Percentiles rank a stretch among this genome's conserved stretches.
These are phyloP conservation scores for Cajanus cajan DNA, from an alignment of 306 rosid species.

Conservation along the genomic window DNA sequence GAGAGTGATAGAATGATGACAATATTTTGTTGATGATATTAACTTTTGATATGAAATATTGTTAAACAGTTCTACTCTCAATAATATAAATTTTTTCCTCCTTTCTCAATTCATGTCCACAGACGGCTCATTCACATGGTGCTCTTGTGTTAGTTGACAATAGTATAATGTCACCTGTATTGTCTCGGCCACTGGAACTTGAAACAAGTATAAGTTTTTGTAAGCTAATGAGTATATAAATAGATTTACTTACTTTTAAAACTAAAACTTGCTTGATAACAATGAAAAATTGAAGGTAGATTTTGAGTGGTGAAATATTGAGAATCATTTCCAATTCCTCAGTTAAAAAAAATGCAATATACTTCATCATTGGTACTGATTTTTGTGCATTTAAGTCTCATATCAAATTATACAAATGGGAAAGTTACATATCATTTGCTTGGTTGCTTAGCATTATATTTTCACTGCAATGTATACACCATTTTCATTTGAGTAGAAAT, in stretches of 20 bases:
- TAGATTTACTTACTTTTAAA: background rate
- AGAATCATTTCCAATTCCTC: background rate
- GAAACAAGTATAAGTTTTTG: slow-evolving; percentile 76
- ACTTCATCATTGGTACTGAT: background rate
- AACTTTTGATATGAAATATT: background rate
- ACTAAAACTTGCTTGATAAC: background rate
- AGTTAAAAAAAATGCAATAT: background rate
- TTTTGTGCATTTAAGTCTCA: background rate
- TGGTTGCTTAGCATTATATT: background rate
- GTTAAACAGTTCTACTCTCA: background rate
- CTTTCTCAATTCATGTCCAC: slow-evolving; percentile 26
- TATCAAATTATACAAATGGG: background rate
- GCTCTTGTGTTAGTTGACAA: no score
- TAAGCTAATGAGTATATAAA: background rate
- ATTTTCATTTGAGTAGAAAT: no score
- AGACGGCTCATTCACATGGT: slow-evolving; percentile 70
- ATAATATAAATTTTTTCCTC: background rate
- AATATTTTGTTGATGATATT: no score
- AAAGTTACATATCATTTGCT: background rate
- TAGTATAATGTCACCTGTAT: no score
- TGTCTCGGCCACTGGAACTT: slow-evolving; percentile 75
- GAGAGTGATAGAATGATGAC: no score
- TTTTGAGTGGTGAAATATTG: background rate
- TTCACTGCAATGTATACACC: no score
- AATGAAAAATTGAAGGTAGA: background rate